Evolutionary conservation across 2,329 filamentous ascomycete genomes (phyloP), one percentile per base, ranked within the genome.

Genomic region (Chrysoporthe austroafricana): DNA sequence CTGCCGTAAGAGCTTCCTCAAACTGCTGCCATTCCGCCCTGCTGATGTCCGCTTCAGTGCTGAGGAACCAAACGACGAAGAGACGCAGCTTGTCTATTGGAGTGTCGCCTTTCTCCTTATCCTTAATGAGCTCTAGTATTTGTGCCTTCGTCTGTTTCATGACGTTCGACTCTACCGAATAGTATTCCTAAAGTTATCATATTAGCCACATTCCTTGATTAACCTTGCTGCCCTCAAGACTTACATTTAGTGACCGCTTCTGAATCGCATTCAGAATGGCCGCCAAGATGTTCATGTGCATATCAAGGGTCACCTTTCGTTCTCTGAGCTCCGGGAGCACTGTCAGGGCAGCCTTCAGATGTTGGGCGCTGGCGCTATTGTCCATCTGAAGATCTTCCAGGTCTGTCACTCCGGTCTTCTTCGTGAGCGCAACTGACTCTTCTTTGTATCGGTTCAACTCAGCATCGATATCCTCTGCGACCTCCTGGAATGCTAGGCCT

Each of bases 31-130:
- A 91, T 71, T 99, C 96, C 6, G 87, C 83, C 69, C 94, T 88
- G 66, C 87, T 90, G 26, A 97, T 86, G 70, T 98, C 94, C 73
- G 93, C 91, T 76, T 98, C 96, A 0, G 93, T 96, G 77, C 93
- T 97, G 64, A 99, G 82, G 80, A 92, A 96, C 96, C 96, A 99
- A 74, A 99, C 97, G 72, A 98, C 90, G 79, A 99, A 99, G 14
- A 98, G 81, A 54, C 96, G 88, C 39, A 99, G 86, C 81, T 98
- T 98, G 78, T 99, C 96, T 32, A 90, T 82, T 2, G 96, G 89
- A 61, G 97, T 87, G 57, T 88, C 92, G 63, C 96, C 96, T 80
- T 96, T 97, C 70, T 89, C 88, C 2, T 86, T 79, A 72, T 96
- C 92, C 72, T 90, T 93, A 75, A 99, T 88, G 14, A 96, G 83